A percentile compares a stretch with the other conserved stretches of the same genome.
Conservation (phyloP, 2,329 filamentous ascomycete species). For the Colletotrichum phormii region DNA sequence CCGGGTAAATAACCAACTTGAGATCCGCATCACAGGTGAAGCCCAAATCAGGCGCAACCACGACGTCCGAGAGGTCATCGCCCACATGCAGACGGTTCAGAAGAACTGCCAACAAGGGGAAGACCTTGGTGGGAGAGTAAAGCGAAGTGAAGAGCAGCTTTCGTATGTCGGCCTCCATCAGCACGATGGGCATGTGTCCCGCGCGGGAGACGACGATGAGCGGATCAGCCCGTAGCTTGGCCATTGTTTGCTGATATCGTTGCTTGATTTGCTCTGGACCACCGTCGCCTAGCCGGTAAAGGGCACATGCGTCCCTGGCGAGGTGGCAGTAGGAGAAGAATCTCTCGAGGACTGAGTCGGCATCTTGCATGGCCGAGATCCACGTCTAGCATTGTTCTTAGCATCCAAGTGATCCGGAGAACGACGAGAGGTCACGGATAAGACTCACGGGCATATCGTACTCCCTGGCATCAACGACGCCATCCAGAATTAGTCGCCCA, state of each 20-base stretch:
- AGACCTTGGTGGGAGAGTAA: constrained; percentile 47
- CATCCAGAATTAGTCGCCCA: constrained; percentile 46
- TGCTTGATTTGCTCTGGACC: constrained; percentile 39
- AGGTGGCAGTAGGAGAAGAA: constrained; percentile 62
- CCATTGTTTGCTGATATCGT: constrained; percentile 47
- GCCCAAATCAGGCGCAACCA: constrained; percentile 30
- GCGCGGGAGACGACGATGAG: constrained; percentile 44
- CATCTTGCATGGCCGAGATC: constrained; percentile 54
- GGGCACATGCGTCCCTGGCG: constrained; percentile 51
- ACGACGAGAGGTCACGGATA: neutral
- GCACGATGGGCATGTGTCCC: constrained; percentile 47
- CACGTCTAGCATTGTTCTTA: constrained; percentile 39
- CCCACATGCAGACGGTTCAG: constrained; percentile 45
- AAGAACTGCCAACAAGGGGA: constrained; percentile 48
- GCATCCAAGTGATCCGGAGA: neutral
- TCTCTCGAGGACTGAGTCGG: constrained; percentile 56
- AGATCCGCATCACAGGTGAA: constrained; percentile 27
- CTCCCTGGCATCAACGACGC: constrained; percentile 45
- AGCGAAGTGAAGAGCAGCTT: constrained; percentile 47
- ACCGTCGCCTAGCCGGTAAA: constrained; percentile 51
- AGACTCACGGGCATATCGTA: constrained; percentile 47
- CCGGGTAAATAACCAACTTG: constrained; percentile 11
- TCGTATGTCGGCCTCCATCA: constrained; percentile 53
- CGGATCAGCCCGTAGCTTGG: constrained; percentile 47
- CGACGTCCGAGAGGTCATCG: constrained; percentile 26